Conservation (phyloP, 2,329 filamentous ascomycete genomes). For the Colletotrichum endophyticum region DNA sequence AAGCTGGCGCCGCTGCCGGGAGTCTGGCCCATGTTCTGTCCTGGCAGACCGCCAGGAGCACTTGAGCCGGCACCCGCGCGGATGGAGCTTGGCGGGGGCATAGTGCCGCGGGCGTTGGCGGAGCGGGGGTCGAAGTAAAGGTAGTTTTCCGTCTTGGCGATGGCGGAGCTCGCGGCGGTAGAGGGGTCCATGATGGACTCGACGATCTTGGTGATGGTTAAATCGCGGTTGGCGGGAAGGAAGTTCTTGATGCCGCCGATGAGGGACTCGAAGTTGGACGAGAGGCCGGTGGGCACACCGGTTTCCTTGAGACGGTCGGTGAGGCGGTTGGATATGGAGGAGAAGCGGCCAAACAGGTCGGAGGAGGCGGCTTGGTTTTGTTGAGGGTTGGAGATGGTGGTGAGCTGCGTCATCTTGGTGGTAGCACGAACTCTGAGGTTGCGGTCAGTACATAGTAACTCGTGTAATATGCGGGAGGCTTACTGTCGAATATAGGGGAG, state of each 20-base stretch:
- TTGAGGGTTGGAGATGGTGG: constrained; percentile 82
- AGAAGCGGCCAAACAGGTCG: constrained; percentile 93
- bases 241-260: constrained; percentile 98
- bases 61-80: constrained; percentile 46
- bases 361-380: constrained; percentile 65
- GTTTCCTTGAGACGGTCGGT: constrained; percentile 95
- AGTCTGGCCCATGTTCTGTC: constrained; percentile 43
- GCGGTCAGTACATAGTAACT: not conserved
- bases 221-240: constrained; percentile 91
- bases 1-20: constrained; percentile 82
- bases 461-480: constrained; percentile 34
- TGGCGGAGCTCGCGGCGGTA: constrained; percentile 86
- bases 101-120: constrained; percentile 88
- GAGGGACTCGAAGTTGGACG: constrained; percentile 88
- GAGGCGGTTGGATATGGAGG: constrained; percentile 86
- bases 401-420: constrained; percentile 97
- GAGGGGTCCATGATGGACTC: constrained; percentile 98
- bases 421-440: constrained; percentile 78
- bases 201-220: constrained; percentile 96
- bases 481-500: constrained; percentile 87
- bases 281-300: constrained; percentile 70
- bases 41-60: constrained; percentile 52
- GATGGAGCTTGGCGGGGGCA: constrained; percentile 77
- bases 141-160: constrained; percentile 95
- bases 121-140: constrained; percentile 96